Evolutionary conservation across 2,329 filamentous ascomycete species (phyloP), one percentile per base, ranked within the genome.

Genomic region (Ophiocordyceps unilateralis): DNA sequence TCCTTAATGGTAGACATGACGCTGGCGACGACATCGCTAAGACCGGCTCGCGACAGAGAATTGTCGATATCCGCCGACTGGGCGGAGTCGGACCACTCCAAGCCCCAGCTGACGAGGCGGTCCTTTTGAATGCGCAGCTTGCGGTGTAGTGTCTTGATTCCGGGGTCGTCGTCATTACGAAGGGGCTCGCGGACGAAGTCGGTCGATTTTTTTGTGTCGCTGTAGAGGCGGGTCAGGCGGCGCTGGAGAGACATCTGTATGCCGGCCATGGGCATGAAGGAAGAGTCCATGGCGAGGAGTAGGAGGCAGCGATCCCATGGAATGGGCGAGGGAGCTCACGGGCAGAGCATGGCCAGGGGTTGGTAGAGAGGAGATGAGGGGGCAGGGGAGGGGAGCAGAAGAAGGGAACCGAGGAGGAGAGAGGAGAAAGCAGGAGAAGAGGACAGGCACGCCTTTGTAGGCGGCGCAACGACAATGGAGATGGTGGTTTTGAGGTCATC

Each of bases 1-100:
- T 86, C 82, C 55, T 85, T 84, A 55, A 88, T 86, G 41, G 81
- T 87, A 15, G 74, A 75, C 70, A 89, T 77, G 52, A 88, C 82
- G 56, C 81, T 85, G 45, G 77, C 76, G 42, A 88, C 83, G 1
- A 84, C 74, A 56, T 87, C 82, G 46, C 79, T 83, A 44, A 88
- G 63, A 20, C 83, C 83, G 42, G 80, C 79, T 56, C 81, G 78
- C 52, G 81, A 83, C 9, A 81, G 65, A 14, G 74, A 76, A 53
- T 78, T 75, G 53, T 81, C 76, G 48, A 88, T 87, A 58, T 83
- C 76, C 52, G 76, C 73, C 46, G 78, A 69, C 53, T 79, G 72
- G 49, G 68, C 72, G 15, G 79, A 76, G 56, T 87, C 82, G 44
- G 78, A 83, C 83, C 83, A 89, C 58, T 86, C 81, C 42, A 86